phyloP scores from a whole-genome alignment of 2,329 filamentous ascomycete species.

The Exophiala viscosa region DNA sequence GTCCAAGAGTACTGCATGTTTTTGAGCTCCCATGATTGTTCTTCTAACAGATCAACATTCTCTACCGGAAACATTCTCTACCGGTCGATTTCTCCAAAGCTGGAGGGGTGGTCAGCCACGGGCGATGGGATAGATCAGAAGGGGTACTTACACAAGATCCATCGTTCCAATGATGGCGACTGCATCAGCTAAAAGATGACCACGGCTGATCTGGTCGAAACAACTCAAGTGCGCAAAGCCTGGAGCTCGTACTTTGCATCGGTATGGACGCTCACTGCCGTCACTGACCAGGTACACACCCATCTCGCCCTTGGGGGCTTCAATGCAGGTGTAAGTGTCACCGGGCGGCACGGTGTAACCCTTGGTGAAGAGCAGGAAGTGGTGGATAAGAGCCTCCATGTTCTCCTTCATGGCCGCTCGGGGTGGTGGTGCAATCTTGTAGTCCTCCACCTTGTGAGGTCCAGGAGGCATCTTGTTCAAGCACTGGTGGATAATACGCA shows the following conservation, averaged over 20 bases:
- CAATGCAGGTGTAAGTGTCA: slow-evolving; percentile 96
- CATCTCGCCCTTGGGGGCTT: slow-evolving; percentile 99
- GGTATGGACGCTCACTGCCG: slow-evolving; percentile 91
- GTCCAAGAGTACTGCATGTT: no score
- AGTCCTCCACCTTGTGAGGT: slow-evolving; percentile 93
- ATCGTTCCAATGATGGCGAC: slow-evolving; percentile 78
- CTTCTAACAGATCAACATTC: no score
- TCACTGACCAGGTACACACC: slow-evolving; percentile 95
- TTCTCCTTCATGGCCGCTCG: slow-evolving; percentile 99
- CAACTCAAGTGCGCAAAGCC: slow-evolving; percentile 92
- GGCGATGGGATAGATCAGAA: no score
- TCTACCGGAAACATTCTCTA: no score
- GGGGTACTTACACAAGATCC: slow-evolving; percentile 39
- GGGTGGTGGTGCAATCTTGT: slow-evolving; percentile 96
- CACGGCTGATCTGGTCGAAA: slow-evolving; percentile 89
- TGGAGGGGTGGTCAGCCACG: no score
- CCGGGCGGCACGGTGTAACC: slow-evolving; percentile 95
- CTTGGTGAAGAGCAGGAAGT: slow-evolving; percentile 98
- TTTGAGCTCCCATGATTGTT: no score
- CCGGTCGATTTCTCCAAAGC: no score
- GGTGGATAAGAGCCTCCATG: slow-evolving; percentile 99
- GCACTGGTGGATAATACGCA: slow-evolving; percentile 98
- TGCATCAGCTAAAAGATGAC: slow-evolving; percentile 91
- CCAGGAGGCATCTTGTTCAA: slow-evolving; percentile 98
- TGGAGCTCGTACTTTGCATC: slow-evolving; percentile 94